phyloP scores from a whole-genome alignment of 2,329 filamentous ascomycete genomes.

The Trichophyton equinum region DNA sequence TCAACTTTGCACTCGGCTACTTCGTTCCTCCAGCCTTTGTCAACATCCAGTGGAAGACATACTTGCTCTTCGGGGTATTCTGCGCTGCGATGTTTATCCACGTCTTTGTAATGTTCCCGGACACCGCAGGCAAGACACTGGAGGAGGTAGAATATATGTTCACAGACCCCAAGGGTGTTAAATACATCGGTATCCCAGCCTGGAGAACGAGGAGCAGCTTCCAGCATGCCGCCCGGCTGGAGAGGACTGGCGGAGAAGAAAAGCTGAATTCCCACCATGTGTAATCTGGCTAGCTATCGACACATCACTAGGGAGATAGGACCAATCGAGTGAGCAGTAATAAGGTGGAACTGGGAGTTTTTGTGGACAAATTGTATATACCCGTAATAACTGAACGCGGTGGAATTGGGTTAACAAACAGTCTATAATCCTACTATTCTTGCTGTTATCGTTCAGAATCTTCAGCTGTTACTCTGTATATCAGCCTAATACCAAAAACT shows the following conservation, averaged over 20 bases:
- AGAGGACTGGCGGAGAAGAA: conserved; percentile 19
- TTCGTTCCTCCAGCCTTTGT: conserved; percentile 48
- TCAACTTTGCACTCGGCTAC: conserved; percentile 44
- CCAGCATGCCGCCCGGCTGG: conserved; percentile 20
- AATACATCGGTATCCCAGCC: conserved; percentile 26
- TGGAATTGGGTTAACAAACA: background rate
- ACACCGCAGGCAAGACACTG: conserved; percentile 61
- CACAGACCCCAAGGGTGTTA: conserved; percentile 25
- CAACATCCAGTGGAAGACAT: conserved; percentile 49
- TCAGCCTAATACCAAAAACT: too few relatives aligned
- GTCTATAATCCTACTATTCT: background rate
- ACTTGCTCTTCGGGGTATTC: conserved; percentile 65
- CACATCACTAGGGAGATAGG: background rate
- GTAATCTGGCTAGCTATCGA: background rate
- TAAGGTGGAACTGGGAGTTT: background rate
- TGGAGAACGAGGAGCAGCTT: conserved; percentile 28
- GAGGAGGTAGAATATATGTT: conserved; percentile 70
- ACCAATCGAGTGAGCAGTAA: background rate
- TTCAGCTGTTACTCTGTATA: too few relatives aligned
- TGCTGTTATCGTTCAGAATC: too few relatives aligned
- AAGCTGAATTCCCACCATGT: conserved; percentile 7
- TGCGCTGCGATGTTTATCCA: conserved; percentile 56
- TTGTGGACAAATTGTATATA: background rate
- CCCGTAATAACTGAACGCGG: background rate
- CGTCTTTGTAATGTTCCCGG: conserved; percentile 53